Evolutionary conservation across 208 protist genomes (phyloP), one percentile per base, ranked within the genome.

Genomic region (Trypanosoma caninum): DNA sequence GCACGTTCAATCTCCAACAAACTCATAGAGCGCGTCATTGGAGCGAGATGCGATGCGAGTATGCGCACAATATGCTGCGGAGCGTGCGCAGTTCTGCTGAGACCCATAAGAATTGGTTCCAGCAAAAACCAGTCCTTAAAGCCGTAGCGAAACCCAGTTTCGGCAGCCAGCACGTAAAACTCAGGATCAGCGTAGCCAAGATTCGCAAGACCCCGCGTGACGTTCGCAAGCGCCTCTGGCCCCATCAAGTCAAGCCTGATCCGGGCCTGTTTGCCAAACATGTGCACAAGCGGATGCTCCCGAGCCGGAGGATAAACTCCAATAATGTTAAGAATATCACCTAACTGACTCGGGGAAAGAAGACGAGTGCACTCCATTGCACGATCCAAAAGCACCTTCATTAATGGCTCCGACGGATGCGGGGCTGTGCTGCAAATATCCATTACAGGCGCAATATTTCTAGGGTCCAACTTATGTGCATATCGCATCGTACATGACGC

Each of bases 1-100:
- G 89, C 89, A n/a, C 84, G 78, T 67, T 91, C 75, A 35, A 95
- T 82, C 31, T 95, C 84, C 31, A 58, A 47, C 46, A 95, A 48
- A 27, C 71, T 78, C 80, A 95, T 82, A 23, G 83, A 84, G 28
- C 74, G 75, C 2, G 83, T 54, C 76, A 95, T 86, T 23, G 74
- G 76, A 10, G 76, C 72, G n/a, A 87, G 42, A 61, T 89, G 65
- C 0, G 80, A 90, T 20, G 69, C 74, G 3, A 91, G 65, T 3
- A 89, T 47, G 56, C 89, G 89, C 23, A 82, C 59, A 50, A 76
- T 79, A 28, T 23, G 25, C 2, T 81, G 65, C 16, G 69, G 69
- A 47, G 69, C 57, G 30, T 82, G 73, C n/a, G 40, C 64, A 11
- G 61, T 62, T 6, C 84, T 69, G 56, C 72, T 77, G 30, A 94